Conservation (phyloP, 768 basidiomycete genomes). For the Tricholoma matsutake region DNA sequence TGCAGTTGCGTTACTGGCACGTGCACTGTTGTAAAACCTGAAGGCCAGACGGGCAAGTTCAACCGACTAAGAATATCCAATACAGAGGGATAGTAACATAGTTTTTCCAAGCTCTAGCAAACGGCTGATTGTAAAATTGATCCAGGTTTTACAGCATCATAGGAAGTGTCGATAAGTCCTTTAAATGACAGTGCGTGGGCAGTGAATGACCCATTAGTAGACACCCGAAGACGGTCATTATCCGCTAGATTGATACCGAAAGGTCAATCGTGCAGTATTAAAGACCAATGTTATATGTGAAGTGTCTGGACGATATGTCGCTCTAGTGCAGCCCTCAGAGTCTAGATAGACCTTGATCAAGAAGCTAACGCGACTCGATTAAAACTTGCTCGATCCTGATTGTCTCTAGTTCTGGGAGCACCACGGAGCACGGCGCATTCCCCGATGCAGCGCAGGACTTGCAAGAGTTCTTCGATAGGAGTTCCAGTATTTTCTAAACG, state of each 20-base stretch:
- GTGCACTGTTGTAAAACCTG: too few relatives aligned
- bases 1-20: too few relatives aligned
- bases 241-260: neutral
- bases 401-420: neutral
- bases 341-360: neutral
- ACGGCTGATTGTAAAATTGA: too few relatives aligned
- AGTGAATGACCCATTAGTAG: too few relatives aligned
- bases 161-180: too few relatives aligned
- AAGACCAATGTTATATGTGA: neutral
- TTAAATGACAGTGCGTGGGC: too few relatives aligned
- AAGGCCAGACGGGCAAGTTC: too few relatives aligned
- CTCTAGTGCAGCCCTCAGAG: neutral
- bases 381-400: neutral
- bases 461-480: neutral
- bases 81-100: too few relatives aligned
- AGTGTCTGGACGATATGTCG: neutral
- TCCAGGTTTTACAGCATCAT: too few relatives aligned
- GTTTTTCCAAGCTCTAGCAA: too few relatives aligned
- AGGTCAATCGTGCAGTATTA: neutral
- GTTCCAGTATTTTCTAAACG: neutral
- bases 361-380: neutral
- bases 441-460: neutral
- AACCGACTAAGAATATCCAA: too few relatives aligned
- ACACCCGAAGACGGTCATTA: neutral
- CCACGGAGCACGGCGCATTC: neutral